Evolutionary conservation across 345 rosid species (phyloP), one percentile per base, ranked within the genome.

Genomic region (Stellera chamaejasme): DNA sequence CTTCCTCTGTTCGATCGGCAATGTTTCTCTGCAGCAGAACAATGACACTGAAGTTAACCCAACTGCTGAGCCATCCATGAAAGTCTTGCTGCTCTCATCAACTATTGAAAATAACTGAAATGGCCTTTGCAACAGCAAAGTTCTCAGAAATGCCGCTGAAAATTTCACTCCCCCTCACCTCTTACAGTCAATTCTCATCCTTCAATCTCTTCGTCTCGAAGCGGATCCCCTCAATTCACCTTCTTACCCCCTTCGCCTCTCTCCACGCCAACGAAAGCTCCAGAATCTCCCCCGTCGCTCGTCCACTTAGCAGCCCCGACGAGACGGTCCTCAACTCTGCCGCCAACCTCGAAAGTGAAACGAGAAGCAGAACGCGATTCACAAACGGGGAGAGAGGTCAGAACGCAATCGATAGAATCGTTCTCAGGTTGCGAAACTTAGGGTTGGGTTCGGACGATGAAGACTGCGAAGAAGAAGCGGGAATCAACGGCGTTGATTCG

Each of bases 391-490:
- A 73, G 47, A 86, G 52, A 71, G 86, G 87, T 19, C 77, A 81
- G 43, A 88, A 59, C 56, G 88, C 97, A 8, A 79, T 93, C 2
- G 90, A 93, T 48, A 76, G 91, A 62, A 93, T 93, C 27, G 97
- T 86, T 48, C 87, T 93, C 45, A 77, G 97, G 56, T 66, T 93
- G 63, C 73, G 97, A 61, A 82, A 93, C 70, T 52, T 93, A 10
- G 99, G 97, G 19, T 50, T 89, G 55, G 96, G 75, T 3, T 74
- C 86, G 2, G 87, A 86, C 49, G 93, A 79, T 15, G 89, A 80
- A 41, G 91, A 75, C 8, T 87, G 77, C 19, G 79, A 49, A 13
- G 79, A 59, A 32, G 63, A 56, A 32, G 52, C 50, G 47, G 59
- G 27, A 2, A 66, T 15, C 0, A 71, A 67, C 3, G 61, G 44